Evolutionary conservation across 1,139 yeast genomes (phyloP), one percentile per base, ranked within the genome.

Genomic region (Ashbya aceris): DNA sequence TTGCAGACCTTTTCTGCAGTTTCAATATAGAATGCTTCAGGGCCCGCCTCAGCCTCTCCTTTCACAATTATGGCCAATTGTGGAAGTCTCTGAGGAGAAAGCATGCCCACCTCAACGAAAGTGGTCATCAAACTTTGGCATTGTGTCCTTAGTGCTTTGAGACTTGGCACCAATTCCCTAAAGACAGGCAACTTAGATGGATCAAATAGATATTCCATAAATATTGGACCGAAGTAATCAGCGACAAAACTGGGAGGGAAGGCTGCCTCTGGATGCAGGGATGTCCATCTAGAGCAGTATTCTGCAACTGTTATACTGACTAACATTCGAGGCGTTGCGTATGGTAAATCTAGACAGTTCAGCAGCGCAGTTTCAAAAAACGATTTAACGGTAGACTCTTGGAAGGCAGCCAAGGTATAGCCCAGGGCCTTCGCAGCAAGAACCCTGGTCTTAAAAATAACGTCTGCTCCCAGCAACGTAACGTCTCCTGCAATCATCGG

Each of bases 11-110:
- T 74, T 46, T 82, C 83, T 1, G 96, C 97, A 51, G 77, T 76
- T 34, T 74, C 83, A 38, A 91, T 62, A 8, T 86, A 76, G 63
- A 93, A 93, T 0, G 97, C 97, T 52, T 82, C 89, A 1, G 95
- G 89, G 1, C 96, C 97, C 4, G 97, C 95, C 49, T 85, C 95
- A 1, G 79, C 71, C 58, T 91, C 98, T 30, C 98, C 98, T 61
- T 86, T 93, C 4, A 89, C 96, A 12, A 89, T 79, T 5, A 86
- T 79, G 0, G 98, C 94, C 29, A 93, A 64, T 45, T 78, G 83
- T 0, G 96, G 96, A 10, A 87, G 64, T 59, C 83, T 85, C 33
- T 76, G 71, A n/a, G 79, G 76, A 2, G 93, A 70, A 12, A 87
- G 63, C 61, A 82, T 82, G 6, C 93, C 95, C 27, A 73, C 73